Evolutionary conservation across 2,329 filamentous ascomycete species (phyloP).

Genomic region (Alternaria conjuncta): DNA sequence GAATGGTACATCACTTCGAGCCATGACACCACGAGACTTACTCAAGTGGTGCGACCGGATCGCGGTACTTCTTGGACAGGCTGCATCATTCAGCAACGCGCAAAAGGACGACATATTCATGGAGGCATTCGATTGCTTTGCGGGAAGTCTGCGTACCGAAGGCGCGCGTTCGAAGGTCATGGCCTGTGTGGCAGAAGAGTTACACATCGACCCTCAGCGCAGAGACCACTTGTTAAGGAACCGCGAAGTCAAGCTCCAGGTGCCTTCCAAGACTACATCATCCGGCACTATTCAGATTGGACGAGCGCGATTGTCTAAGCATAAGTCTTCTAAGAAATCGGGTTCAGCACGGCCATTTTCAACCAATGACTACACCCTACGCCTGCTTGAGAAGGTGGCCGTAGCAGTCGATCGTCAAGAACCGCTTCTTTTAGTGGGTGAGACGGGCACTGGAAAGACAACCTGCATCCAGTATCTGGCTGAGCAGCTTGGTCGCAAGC

Average conservation of each 20-base stretch:
- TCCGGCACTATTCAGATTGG: slow-evolving; percentile 43
- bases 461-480: slow-evolving; percentile 94
- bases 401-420: slow-evolving; percentile 84
- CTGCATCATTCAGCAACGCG: slow-evolving; percentile 68
- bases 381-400: slow-evolving; percentile 86
- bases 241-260: slow-evolving; percentile 70
- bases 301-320: slow-evolving; percentile 56
- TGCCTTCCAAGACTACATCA: slow-evolving; percentile 34
- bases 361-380: slow-evolving; percentile 82
- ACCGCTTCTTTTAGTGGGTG: slow-evolving; percentile 91
- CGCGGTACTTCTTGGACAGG: slow-evolving; percentile 66
- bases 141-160: slow-evolving; percentile 75
- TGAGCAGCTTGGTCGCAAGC: slow-evolving; percentile 79
- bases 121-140: slow-evolving; percentile 92
- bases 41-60: slow-evolving; percentile 90
- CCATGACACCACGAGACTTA: slow-evolving; percentile 76
- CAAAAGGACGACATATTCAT: slow-evolving; percentile 89
- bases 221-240: slow-evolving; percentile 77
- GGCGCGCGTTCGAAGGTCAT: slow-evolving; percentile 67
- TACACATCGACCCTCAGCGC: slow-evolving; percentile 84
- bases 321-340: slow-evolving; percentile 49
- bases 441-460: slow-evolving; percentile 98
- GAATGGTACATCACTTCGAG: slow-evolving; percentile 64
- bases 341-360: slow-evolving; percentile 70
- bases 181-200: slow-evolving; percentile 78